phyloP scores from a whole-genome alignment of 371 early-diverging fungal genomes.

The Capniomyces stellatus region DNA sequence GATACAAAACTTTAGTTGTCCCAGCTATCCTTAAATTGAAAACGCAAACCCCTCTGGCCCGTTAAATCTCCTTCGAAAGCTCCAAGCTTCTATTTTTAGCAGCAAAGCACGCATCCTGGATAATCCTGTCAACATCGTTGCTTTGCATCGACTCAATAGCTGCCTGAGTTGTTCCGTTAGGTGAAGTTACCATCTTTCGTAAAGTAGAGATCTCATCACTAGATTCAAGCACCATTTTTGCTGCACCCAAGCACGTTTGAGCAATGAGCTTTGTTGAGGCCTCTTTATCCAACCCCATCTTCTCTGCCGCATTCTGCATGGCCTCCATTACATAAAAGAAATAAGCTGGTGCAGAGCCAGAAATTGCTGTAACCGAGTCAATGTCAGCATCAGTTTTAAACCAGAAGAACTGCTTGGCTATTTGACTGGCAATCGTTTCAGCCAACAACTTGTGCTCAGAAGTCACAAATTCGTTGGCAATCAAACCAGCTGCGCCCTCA shows the following conservation, averaged over 20 bases:
- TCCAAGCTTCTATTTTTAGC: conserved; percentile 13
- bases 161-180: conserved; percentile 86
- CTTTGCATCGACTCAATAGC: conserved; percentile 61
- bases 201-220: conserved; percentile 48
- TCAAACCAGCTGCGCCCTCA: conserved; percentile 78
- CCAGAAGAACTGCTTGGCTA: conserved; percentile 64
- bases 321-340: conserved; percentile 83
- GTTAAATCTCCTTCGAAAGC: conserved; percentile 13
- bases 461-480: conserved; percentile 39
- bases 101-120: conserved; percentile 8
- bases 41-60: too few species aligned
- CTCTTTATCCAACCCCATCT: conserved; percentile 54
- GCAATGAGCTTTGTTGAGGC: conserved; percentile 61
- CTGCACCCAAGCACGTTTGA: conserved; percentile 81
- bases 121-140: conserved; percentile 12
- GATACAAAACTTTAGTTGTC: too few species aligned
- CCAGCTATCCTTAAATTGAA: too few species aligned
- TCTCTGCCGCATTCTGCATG: conserved; percentile 64
- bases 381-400: conserved; percentile 52
- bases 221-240: conserved; percentile 56
- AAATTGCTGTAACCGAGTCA: conserved; percentile 76
- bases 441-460: conserved; percentile 39
- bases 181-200: conserved; percentile 73
- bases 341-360: conserved; percentile 84
- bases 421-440: conserved; percentile 41